Evolutionary conservation across 2,329 filamentous ascomycete species (phyloP).

Genomic region (Calonectria crousiana): DNA sequence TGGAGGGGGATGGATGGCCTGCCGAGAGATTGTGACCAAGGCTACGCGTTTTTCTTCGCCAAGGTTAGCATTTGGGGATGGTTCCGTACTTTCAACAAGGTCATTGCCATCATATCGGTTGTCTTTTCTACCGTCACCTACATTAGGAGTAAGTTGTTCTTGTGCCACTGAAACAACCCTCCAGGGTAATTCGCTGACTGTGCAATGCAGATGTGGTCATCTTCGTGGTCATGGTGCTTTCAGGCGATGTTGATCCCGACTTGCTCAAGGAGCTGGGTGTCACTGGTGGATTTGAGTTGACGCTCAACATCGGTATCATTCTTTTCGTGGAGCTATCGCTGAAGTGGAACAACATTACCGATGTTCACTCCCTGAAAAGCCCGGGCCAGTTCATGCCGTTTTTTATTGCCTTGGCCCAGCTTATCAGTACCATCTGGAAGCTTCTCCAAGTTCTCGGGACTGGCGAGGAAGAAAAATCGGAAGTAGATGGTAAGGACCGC

Average conservation of each 20-base stretch:
- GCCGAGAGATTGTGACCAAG: neutral
- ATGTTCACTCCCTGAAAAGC: neutral
- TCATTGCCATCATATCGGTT: slow-evolving; percentile 10
- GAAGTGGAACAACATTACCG: slow-evolving; percentile 18
- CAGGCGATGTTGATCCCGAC: neutral
- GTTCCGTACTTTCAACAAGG: slow-evolving; percentile 17
- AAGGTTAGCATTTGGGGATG: slow-evolving; percentile 22
- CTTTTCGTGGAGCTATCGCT: slow-evolving; percentile 13
- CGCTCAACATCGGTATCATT: slow-evolving; percentile 19
- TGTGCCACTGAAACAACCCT: rapidly evolving
- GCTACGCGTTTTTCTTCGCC: slow-evolving; percentile 20
- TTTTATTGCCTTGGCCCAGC: neutral
- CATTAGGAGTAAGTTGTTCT: neutral
- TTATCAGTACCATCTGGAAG: neutral
- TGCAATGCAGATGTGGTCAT: neutral
- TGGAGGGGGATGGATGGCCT: slow-evolving; percentile 19
- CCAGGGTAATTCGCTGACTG: neutral
- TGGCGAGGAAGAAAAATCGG: neutral
- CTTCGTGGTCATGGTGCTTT: slow-evolving; percentile 1
- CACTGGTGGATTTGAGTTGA: slow-evolving; percentile 3
- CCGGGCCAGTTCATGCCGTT: neutral
- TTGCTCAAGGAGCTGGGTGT: slow-evolving; percentile 1
- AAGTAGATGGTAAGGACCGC: neutral
- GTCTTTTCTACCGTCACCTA: neutral
- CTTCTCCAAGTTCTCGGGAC: neutral